Percentiles rank a stretch among this genome's conserved stretches.
phyloP scores from a whole-genome alignment of 805 yeast genomes.

The Ogataea salicorniae region DNA sequence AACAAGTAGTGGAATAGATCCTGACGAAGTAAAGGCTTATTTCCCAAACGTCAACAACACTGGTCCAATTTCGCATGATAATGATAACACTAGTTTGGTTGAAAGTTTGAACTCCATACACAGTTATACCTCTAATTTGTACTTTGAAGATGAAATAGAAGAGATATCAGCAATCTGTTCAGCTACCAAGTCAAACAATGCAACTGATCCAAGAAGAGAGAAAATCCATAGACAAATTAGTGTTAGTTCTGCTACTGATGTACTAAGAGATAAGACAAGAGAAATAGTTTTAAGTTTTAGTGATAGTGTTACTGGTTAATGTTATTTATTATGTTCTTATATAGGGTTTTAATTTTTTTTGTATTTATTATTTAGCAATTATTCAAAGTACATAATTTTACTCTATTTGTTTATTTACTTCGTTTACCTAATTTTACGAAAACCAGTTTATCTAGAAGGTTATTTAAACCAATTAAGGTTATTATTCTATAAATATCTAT shows the following conservation, averaged over 20 bases:
- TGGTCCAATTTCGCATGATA: background rate
- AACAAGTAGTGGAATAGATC: slow-evolving; percentile 1
- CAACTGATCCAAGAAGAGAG: background rate
- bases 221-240: slow-evolving; percentile 11
- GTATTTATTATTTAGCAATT: too few species aligned
- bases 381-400: too few species aligned
- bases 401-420: too few species aligned
- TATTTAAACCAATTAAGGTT: too few species aligned
- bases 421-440: too few species aligned
- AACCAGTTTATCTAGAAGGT: too few species aligned
- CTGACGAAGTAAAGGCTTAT: background rate
- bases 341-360: too few species aligned
- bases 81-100: slow-evolving; percentile 5
- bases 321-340: too few species aligned
- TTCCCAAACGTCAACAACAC: background rate
- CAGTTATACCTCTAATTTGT: slow-evolving; percentile 13
- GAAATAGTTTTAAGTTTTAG: slow-evolving; percentile 6
- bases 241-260: slow-evolving; percentile 25
- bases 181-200: background rate
- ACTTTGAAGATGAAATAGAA: slow-evolving; percentile 21
- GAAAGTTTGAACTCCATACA: slow-evolving; percentile 14
- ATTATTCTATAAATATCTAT: background rate
- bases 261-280: slow-evolving; percentile 17
- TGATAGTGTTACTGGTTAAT: too few species aligned
- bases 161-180: background rate